Evolutionary conservation across 805 yeast species (phyloP), one percentile per base, ranked within the genome.

Genomic region (Nakazawaea molendinolei): DNA sequence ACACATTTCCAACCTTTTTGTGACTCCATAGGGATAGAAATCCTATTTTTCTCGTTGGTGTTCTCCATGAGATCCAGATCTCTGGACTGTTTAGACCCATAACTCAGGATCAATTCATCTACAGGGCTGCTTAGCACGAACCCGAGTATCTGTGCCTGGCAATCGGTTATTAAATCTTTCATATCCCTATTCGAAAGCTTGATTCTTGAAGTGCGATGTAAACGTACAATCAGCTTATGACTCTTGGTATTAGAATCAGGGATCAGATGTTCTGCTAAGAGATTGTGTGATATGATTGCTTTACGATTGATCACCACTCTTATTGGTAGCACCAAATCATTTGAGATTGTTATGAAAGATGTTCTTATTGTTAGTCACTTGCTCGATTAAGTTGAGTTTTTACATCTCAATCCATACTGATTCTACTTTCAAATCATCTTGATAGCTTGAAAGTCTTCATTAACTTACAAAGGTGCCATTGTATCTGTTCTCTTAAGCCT

Each of bases 401-500:
- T n/a, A n/a, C n/a, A n/a, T n/a, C n/a, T n/a, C n/a, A n/a, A n/a
- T n/a, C n/a, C n/a, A n/a, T n/a, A n/a, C n/a, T n/a, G n/a, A n/a
- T n/a, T n/a, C n/a, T n/a, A n/a, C n/a, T n/a, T n/a, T n/a, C n/a
- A n/a, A n/a, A n/a, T n/a, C n/a, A n/a, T n/a, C n/a, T n/a, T n/a
- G n/a, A 10, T 15, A 14, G 22, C 12, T 14, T 15, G 25, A 13
- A 19, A 19, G 3, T n/a, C 21, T n/a, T 14, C 3, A 14, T 16
- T 8, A 7, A 38, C 41, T 29, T 28, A 33, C 41, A 38, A 6
- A 19, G 41, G 41, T 8, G 41, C 37, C 37, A 38, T 38, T 5
- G 23, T 13, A 3, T 27, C 9, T 13, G n/a, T 14, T 13, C 14
- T 14, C 8, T 13, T 25, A 8, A 13, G 10, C 8, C 8, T 12